These are phyloP conservation scores for Butyriboletus appendiculatus DNA, from an alignment of 1,284 basidiomycete genomes.

Conservation along the genomic window DNA sequence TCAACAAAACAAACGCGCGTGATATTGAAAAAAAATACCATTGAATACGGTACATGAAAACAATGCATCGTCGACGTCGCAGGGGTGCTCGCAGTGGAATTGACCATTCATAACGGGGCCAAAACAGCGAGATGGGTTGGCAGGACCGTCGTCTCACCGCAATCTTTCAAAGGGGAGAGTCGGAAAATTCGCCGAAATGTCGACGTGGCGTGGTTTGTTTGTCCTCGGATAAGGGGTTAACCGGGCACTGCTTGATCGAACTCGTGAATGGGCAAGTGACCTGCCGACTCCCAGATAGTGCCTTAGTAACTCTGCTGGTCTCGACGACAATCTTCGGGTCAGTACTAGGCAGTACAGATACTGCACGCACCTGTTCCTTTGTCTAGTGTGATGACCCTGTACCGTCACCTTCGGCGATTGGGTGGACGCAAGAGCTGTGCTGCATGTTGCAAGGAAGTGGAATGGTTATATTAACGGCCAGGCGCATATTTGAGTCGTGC, in stretches of 20 bases:
- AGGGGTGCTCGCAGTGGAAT: slow-evolving; percentile 18
- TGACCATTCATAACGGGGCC: slow-evolving; percentile 14
- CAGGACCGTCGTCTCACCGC: background rate
- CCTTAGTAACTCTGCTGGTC: background rate
- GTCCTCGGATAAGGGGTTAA: slow-evolving; percentile 31
- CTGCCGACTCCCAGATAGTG: slow-evolving; percentile 6
- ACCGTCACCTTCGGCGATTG: slow-evolving; percentile 24
- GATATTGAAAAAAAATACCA: slow-evolving; percentile 34
- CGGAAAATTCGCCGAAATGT: slow-evolving; percentile 14
- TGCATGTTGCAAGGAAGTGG: slow-evolving; percentile 13
- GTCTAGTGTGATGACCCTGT: slow-evolving; percentile 1
- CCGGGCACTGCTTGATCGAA: slow-evolving; percentile 27
- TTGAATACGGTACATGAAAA: slow-evolving; percentile 32
- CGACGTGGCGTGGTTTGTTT: slow-evolving; percentile 34
- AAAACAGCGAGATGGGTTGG: slow-evolving; percentile 11
- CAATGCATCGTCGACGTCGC: slow-evolving; percentile 23
- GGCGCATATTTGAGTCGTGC: slow-evolving; percentile 10
- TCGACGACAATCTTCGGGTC: background rate
- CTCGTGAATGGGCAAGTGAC: slow-evolving; percentile 11
- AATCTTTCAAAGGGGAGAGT: background rate
- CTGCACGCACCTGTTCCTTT: slow-evolving; percentile 14
- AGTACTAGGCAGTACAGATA: background rate
- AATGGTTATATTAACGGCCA: slow-evolving; percentile 28
- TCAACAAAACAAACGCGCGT: slow-evolving; percentile 38
- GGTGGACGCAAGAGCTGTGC: slow-evolving; percentile 21